phyloP scores from a whole-genome alignment of 805 yeast species.

The Candida taoyuanica region DNA sequence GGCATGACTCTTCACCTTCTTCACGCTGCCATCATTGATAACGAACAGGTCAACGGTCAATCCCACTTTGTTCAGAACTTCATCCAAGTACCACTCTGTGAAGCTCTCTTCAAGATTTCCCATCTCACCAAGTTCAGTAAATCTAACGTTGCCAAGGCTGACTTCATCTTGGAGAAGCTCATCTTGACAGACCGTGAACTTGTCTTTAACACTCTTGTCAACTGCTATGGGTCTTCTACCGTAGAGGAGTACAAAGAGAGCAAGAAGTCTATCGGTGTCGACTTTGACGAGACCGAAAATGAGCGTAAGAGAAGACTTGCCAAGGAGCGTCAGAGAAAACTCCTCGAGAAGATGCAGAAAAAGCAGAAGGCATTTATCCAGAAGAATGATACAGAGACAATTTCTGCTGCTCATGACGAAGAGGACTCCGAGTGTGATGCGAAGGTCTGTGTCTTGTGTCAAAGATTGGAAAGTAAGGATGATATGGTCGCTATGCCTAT shows the following conservation, averaged over 20 bases:
- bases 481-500: slow-evolving; percentile 59
- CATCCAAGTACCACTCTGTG: slow-evolving; percentile 35
- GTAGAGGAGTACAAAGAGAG: slow-evolving; percentile 46
- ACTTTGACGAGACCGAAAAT: slow-evolving; percentile 45
- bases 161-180: slow-evolving; percentile 46
- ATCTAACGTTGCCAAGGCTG: slow-evolving; percentile 49
- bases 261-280: slow-evolving; percentile 35
- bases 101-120: slow-evolving; percentile 47
- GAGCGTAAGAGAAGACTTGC: slow-evolving; percentile 57
- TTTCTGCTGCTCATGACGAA: slow-evolving; percentile 22
- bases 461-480: slow-evolving; percentile 41
- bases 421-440: slow-evolving; percentile 21
- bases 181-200: slow-evolving; percentile 42
- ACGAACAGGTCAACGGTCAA: slow-evolving; percentile 38
- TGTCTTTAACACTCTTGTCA: slow-evolving; percentile 46
- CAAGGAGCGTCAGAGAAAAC: slow-evolving; percentile 54
- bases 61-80: slow-evolving; percentile 40
- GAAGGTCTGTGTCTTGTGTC: slow-evolving; percentile 55
- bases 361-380: slow-evolving; percentile 75
- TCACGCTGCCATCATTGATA: slow-evolving; percentile 59
- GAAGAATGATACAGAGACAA: slow-evolving; percentile 41
- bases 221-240: slow-evolving; percentile 54
- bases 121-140: slow-evolving; percentile 47
- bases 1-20: slow-evolving; percentile 61
- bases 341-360: slow-evolving; percentile 57